These are phyloP conservation scores for Xylariales sp. DNA, from an alignment of 2,329 filamentous ascomycete species.

Conservation along the genomic window DNA sequence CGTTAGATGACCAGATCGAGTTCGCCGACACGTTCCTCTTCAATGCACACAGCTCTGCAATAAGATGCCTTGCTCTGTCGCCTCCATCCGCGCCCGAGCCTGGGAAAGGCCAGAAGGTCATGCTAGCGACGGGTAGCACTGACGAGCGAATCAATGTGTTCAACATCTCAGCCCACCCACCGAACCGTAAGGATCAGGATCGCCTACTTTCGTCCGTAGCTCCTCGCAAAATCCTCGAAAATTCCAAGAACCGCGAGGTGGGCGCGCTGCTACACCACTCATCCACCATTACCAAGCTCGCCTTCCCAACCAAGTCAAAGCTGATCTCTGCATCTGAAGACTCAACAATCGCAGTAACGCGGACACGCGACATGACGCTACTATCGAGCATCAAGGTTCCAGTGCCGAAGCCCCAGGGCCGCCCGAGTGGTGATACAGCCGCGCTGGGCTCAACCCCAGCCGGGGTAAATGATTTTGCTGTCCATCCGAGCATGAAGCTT, in stretches of 20 bases:
- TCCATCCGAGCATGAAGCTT: conserved; percentile 93
- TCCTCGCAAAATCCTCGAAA: conserved; percentile 73
- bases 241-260: conserved; percentile 81
- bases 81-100: conserved; percentile 60
- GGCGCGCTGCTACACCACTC: conserved; percentile 84
- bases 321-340: conserved; percentile 86
- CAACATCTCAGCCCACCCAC: conserved; percentile 71
- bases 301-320: conserved; percentile 83
- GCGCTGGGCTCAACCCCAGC: conserved; percentile 73
- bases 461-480: conserved; percentile 92
- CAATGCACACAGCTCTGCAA: conserved; percentile 85
- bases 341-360: conserved; percentile 82
- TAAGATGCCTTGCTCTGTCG: conserved; percentile 84
- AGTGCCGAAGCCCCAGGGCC: conserved; percentile 71
- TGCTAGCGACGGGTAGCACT: conserved; percentile 85
- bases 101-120: conserved; percentile 72
- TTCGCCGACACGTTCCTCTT: conserved; percentile 96
- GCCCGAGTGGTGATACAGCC: conserved; percentile 87
- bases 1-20: conserved; percentile 42
- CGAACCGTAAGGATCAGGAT: conserved; percentile 50
- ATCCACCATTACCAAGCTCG: conserved; percentile 72
- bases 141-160: conserved; percentile 96
- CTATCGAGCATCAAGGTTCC: conserved; percentile 87
- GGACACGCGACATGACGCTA: conserved; percentile 84
- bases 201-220: conserved; percentile 64